A percentile compares a stretch with the other conserved stretches of the same genome.
Conservation (phyloP, 495 filamentous ascomycete species). For the Massariosphaeria phaeospora region DNA sequence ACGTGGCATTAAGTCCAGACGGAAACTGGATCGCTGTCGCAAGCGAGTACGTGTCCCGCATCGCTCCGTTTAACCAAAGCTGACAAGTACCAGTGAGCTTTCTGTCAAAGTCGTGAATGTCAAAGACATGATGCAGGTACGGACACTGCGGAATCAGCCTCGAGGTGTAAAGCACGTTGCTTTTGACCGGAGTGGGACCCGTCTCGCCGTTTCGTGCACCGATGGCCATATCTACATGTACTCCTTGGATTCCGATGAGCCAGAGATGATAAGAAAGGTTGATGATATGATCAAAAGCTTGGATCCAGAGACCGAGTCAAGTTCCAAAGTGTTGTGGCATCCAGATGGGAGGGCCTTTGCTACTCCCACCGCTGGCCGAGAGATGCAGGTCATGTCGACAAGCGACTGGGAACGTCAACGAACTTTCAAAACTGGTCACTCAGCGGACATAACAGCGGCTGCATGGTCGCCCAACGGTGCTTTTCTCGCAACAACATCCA, state of each 20-base stretch:
- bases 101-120: conserved; percentile 82
- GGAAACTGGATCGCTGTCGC: conserved; percentile 88
- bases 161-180: conserved; percentile 85
- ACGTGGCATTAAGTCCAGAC: conserved; percentile 78
- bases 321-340: conserved; percentile 78
- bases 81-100: conserved; percentile 57
- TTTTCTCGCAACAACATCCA: conserved; percentile 72
- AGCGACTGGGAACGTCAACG: conserved; percentile 84
- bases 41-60: conserved; percentile 62
- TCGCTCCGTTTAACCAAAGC: background rate
- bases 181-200: conserved; percentile 76
- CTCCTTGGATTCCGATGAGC: conserved; percentile 72
- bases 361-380: conserved; percentile 72
- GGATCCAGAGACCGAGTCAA: conserved; percentile 73
- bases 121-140: conserved; percentile 66
- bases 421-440: conserved; percentile 70
- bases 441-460: conserved; percentile 77
- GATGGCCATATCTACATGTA: conserved; percentile 89
- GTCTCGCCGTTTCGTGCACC: conserved; percentile 74
- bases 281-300: conserved; percentile 78
- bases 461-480: conserved; percentile 94
- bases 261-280: conserved; percentile 71
- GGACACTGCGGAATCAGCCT: conserved; percentile 71
- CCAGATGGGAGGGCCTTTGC: conserved; percentile 92
- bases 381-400: conserved; percentile 79